These are phyloP conservation scores for Wickerhamomyces silvicola DNA, from an alignment of 805 yeast genomes.

Conservation along the genomic window DNA sequence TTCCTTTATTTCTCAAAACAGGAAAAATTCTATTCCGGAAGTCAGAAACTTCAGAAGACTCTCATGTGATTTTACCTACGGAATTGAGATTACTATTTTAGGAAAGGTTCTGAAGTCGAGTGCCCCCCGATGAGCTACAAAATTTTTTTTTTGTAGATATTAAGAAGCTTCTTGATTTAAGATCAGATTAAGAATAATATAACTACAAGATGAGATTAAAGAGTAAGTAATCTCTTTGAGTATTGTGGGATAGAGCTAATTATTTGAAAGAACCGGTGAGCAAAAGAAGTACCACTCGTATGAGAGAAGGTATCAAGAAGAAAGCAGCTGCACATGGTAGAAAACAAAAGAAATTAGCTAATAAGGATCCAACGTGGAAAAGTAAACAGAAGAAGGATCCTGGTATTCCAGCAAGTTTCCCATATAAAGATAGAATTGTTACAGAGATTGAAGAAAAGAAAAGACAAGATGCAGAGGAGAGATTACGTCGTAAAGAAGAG, in stretches of 20 bases:
- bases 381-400: conserved; percentile 80
- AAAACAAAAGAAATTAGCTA: conserved; percentile 74
- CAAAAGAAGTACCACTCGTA: conserved; percentile 84
- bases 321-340: conserved; percentile 89
- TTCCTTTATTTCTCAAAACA: no score
- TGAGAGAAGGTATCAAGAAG: conserved; percentile 95
- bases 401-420: conserved; percentile 92
- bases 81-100: conserved; percentile 1
- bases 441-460: conserved; percentile 62
- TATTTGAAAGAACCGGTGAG: conserved; percentile 42
- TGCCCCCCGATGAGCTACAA: conserved; percentile 7
- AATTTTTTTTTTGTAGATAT: not conserved
- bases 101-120: conserved; percentile 1
- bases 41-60: no score
- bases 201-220: conserved; percentile 19
- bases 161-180: not conserved
- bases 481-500: conserved; percentile 43
- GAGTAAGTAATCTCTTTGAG: conserved; percentile 4
- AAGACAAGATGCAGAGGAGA: conserved; percentile 48
- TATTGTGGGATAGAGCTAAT: not conserved
- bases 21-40: no score
- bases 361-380: conserved; percentile 92
- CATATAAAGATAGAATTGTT: conserved; percentile 82
- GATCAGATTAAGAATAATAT: not conserved
- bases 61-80: conserved; percentile 1